A percentile compares a stretch with the other conserved stretches of the same genome.
Evolutionary conservation across 176 grass and related monocot genomes (phyloP).

Genomic region (Carex littledalei): DNA sequence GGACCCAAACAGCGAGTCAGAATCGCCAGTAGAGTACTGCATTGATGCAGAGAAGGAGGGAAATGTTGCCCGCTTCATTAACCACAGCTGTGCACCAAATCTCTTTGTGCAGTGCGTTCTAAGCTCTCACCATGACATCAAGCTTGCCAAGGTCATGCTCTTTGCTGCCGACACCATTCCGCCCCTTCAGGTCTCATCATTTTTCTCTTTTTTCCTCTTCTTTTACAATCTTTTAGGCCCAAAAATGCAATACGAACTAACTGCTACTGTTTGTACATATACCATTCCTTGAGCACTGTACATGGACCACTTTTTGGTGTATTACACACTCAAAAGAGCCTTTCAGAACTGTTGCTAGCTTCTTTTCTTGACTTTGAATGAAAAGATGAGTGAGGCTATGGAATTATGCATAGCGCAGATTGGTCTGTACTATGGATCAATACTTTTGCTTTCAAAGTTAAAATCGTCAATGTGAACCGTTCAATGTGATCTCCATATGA

Average conservation of each 20-base stretch:
- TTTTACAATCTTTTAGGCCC: neutral
- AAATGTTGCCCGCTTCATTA: slow-evolving; percentile 84
- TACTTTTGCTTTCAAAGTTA: no score
- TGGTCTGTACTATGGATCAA: no score
- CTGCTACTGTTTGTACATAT: neutral
- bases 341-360: neutral
- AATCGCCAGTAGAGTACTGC: slow-evolving; percentile 59
- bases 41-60: slow-evolving; percentile 63
- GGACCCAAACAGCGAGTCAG: slow-evolving; percentile 43
- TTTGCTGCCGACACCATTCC: slow-evolving; percentile 93
- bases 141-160: slow-evolving; percentile 69
- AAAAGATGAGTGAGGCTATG: no score
- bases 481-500: no score
- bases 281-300: neutral
- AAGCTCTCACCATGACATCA: slow-evolving; percentile 72
- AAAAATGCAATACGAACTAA: neutral
- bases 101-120: slow-evolving; percentile 83
- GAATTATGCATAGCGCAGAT: no score
- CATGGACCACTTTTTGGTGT: neutral
- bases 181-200: slow-evolving; percentile 61
- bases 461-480: no score
- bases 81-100: slow-evolving; percentile 88
- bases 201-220: neutral
- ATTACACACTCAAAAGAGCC: neutral
- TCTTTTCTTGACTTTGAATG: neutral